A percentile compares a stretch with the other conserved stretches of the same genome.
phyloP scores from a whole-genome alignment of 805 yeast species.

The Teunomyces aglyptinius region DNA sequence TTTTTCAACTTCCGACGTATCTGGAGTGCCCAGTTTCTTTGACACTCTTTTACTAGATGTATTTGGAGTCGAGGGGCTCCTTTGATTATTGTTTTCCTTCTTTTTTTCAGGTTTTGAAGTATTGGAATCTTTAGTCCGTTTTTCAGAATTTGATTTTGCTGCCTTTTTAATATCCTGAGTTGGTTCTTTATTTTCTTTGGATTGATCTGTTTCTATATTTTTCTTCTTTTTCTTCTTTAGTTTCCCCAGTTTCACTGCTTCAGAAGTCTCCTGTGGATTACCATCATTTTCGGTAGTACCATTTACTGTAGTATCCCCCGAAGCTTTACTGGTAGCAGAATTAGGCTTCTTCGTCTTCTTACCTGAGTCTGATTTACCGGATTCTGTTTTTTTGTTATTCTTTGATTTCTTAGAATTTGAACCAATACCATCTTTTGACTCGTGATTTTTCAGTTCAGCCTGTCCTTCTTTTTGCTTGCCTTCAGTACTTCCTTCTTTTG shows the following conservation, averaged over 20 bases:
- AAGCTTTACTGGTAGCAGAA: background rate
- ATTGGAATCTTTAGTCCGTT: background rate
- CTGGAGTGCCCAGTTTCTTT: conserved; percentile 1
- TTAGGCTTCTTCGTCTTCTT: conserved; percentile 8
- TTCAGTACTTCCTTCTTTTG: conserved; percentile 7
- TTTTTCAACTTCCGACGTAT: background rate
- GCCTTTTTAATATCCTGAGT: background rate
- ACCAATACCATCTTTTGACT: background rate
- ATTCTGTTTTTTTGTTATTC: background rate
- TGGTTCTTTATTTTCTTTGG: background rate
- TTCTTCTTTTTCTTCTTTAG: background rate
- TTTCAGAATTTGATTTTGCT: background rate
- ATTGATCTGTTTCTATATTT: background rate
- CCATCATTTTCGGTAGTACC: background rate
- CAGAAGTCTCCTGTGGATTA: background rate
- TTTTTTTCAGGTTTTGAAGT: conserved; percentile 5
- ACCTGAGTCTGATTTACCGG: conserved; percentile 10
- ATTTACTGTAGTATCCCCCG: background rate
- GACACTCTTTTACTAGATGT: background rate
- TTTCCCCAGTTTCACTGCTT: background rate
- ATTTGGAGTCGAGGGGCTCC: background rate
- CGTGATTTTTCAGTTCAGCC: conserved; percentile 9
- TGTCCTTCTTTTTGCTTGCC: conserved; percentile 2
- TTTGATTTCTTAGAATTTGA: background rate
- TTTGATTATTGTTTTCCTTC: background rate